Evolutionary conservation across 257 asterid species (phyloP).

Genomic region (Parsonsia alboflavescens): DNA sequence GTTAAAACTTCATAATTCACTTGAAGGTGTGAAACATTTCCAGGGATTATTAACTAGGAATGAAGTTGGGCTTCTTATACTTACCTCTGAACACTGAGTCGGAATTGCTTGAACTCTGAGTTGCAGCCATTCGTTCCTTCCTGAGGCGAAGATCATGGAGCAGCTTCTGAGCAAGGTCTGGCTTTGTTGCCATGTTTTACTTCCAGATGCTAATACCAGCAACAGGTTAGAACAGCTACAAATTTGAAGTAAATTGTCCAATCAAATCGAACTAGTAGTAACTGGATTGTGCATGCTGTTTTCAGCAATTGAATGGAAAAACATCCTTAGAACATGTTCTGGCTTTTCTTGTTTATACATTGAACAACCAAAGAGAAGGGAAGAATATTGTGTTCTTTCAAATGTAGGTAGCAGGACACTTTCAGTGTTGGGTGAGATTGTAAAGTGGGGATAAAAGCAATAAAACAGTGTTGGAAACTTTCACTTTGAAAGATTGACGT

Average conservation of each 20-base stretch:
- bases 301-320: constrained; percentile 19
- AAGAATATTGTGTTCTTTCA: constrained; percentile 14
- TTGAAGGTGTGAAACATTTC: not conserved
- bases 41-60: not conserved
- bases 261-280: constrained; percentile 1
- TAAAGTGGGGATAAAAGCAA: constrained; percentile 13
- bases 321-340: constrained; percentile 30
- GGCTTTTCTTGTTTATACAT: constrained; percentile 19
- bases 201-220: not conserved
- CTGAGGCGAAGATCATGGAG: constrained; percentile 68
- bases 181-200: constrained; percentile 44
- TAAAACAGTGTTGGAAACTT: constrained; percentile 11
- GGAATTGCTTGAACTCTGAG: constrained; percentile 42
- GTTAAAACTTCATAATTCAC: not conserved
- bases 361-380: constrained; percentile 8
- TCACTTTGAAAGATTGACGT: constrained; percentile 33
- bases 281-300: not conserved
- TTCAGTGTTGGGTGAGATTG: constrained; percentile 31
- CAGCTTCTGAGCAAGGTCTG: constrained; percentile 89
- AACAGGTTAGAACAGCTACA: not conserved
- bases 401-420: constrained; percentile 30
- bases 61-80: not conserved
- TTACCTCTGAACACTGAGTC: constrained; percentile 55
- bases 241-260: not conserved
- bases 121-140: constrained; percentile 58